Conservation (phyloP, 75 land plant genomes). For the Ceratopteris richardii region DNA sequence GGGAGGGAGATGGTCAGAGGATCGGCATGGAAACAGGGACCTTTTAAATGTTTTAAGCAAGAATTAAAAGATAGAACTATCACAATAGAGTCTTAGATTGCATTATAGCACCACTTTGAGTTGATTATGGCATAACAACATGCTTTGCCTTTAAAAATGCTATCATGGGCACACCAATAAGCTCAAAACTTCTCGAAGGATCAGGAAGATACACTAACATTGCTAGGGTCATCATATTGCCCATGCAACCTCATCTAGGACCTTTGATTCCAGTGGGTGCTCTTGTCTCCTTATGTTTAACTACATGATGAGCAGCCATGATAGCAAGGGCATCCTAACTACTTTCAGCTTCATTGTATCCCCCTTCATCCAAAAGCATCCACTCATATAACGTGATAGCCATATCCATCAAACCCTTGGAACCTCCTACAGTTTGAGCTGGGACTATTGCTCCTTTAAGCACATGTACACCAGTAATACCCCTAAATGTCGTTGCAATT, state of each 20-base stretch:
- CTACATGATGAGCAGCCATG: conserved; percentile 13
- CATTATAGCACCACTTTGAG: no score
- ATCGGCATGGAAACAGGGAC: no score
- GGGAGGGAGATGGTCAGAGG: no score
- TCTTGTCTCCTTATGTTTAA: background rate
- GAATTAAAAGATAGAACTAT: no score
- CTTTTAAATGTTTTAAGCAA: no score
- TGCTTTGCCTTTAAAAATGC: conserved; percentile 24
- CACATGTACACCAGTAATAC: conserved; percentile 2
- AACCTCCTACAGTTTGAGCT: conserved; percentile 4
- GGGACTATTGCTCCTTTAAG: background rate
- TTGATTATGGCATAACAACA: conserved; percentile 12
- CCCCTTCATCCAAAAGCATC: conserved; percentile 18
- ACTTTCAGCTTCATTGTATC: conserved; percentile 7
- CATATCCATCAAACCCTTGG: conserved; percentile 16
- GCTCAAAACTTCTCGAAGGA: conserved; percentile 22
- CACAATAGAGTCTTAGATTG: no score
- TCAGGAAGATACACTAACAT: conserved; percentile 28
- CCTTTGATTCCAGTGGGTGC: background rate
- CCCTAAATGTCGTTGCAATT: conserved; percentile 1
- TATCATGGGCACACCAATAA: conserved; percentile 27
- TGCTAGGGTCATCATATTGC: conserved; percentile 17
- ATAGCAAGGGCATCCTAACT: conserved; percentile 1
- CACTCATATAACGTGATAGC: conserved; percentile 21
- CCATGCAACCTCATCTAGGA: conserved; percentile 6